Conservation (phyloP, 352 stramenopile species). For the Globisporangium paroecandrum region DNA sequence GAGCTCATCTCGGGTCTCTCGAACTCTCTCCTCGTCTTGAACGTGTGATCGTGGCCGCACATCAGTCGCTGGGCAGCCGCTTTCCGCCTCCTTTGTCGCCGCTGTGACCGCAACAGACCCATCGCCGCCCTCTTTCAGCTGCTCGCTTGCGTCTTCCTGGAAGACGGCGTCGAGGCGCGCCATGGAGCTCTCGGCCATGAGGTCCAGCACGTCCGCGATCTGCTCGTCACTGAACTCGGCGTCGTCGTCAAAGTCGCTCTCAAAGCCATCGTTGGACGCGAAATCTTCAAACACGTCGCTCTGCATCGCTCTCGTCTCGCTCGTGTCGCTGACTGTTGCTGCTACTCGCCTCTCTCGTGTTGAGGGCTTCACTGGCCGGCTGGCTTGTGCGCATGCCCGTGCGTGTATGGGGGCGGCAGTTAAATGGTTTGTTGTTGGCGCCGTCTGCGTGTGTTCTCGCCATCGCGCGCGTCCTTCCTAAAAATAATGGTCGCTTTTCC, state of each 20-base stretch:
- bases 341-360: not conserved
- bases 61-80: not conserved
- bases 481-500: not conserved
- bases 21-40: too few species aligned
- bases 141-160: not conserved
- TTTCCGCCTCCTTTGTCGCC: not conserved
- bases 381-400: not conserved
- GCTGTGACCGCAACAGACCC: not conserved
- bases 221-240: slow-evolving; percentile 40
- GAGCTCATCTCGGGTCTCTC: too few species aligned
- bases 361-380: too few species aligned
- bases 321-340: not conserved
- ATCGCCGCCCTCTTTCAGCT: not conserved
- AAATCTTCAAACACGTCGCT: slow-evolving; percentile 53
- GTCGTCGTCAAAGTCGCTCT: slow-evolving; percentile 23
- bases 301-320: slow-evolving; percentile 9
- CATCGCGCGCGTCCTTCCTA: not conserved
- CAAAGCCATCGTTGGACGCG: slow-evolving; percentile 25
- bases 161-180: slow-evolving; percentile 3
- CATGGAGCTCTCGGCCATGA: slow-evolving; percentile 26
- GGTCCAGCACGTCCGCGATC: slow-evolving; percentile 37
- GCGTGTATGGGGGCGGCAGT: not conserved
- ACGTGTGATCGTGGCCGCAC: not conserved
- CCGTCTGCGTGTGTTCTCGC: not conserved
- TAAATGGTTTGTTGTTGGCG: not conserved